phyloP scores from a whole-genome alignment of 805 yeast species.

The Starmerella stigmatis region DNA sequence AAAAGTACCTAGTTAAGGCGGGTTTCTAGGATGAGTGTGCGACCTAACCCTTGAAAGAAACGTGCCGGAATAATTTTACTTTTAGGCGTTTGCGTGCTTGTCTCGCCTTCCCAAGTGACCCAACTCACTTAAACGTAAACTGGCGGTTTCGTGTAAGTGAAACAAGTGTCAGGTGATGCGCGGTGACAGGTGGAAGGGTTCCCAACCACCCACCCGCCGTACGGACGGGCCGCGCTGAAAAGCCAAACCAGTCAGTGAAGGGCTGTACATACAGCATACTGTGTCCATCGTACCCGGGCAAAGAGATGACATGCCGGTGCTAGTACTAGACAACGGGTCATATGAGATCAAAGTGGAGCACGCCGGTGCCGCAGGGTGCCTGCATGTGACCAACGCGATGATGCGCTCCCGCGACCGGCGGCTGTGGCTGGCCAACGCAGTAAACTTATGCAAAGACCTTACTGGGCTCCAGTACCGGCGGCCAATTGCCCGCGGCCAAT shows the following conservation, averaged over 20 bases:
- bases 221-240: too few species aligned
- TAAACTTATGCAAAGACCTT: slow-evolving; percentile 53
- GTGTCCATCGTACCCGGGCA: too few species aligned
- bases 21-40: not conserved
- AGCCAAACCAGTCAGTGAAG: too few species aligned
- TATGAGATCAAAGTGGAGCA: slow-evolving; percentile 63
- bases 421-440: slow-evolving; percentile 61
- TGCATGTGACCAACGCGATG: slow-evolving; percentile 55
- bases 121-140: too few species aligned
- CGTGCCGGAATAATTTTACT: not conserved
- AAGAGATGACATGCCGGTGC: slow-evolving; percentile 17
- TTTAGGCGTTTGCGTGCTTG: too few species aligned
- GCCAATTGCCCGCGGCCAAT: slow-evolving; percentile 81
- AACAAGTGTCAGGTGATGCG: too few species aligned
- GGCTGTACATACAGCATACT: too few species aligned
- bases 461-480: slow-evolving; percentile 65
- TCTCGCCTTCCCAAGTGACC: too few species aligned
- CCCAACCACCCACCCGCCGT: too few species aligned
- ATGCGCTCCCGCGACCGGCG: slow-evolving; percentile 66
- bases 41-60: slow-evolving; percentile 6
- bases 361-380: slow-evolving; percentile 34
- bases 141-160: too few species aligned
- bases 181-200: too few species aligned
- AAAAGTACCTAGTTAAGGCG: not conserved
- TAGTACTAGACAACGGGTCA: slow-evolving; percentile 85